phyloP scores from a whole-genome alignment of 257 asterid species.

The Plantago major region DNA sequence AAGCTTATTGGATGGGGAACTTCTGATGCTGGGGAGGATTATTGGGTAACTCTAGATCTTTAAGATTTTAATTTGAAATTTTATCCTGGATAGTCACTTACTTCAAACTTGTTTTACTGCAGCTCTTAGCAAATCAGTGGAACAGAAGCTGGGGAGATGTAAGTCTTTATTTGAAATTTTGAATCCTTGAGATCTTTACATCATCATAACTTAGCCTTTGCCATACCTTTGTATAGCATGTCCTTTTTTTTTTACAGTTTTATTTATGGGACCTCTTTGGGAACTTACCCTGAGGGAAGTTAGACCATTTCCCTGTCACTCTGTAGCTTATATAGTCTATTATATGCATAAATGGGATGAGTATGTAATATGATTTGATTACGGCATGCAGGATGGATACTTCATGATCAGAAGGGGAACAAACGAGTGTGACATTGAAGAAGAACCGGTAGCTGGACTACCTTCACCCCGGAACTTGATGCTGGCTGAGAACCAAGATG shows the following conservation, averaged over 20 bases:
- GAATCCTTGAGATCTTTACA: constrained; percentile 16
- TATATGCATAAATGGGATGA: not conserved
- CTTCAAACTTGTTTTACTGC: constrained; percentile 27
- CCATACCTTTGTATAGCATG: not conserved
- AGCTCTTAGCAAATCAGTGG: constrained; percentile 97
- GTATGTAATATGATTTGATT: constrained; percentile 1
- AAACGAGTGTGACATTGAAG: constrained; percentile 94
- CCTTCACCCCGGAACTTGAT: constrained; percentile 68
- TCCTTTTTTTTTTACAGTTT: too few species aligned
- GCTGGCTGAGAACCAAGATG: constrained; percentile 10
- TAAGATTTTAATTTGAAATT: constrained; percentile 18
- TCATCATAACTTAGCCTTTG: constrained; percentile 4
- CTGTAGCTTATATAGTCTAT: constrained; percentile 1
- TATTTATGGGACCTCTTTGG: too few species aligned
- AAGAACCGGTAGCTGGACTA: constrained; percentile 65
- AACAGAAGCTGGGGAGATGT: constrained; percentile 98
- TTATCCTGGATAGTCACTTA: constrained; percentile 19
- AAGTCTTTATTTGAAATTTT: constrained; percentile 38
- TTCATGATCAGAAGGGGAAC: constrained; percentile 86
- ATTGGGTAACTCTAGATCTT: constrained; percentile 56
- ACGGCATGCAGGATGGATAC: constrained; percentile 70
- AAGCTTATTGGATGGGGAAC: constrained; percentile 98
- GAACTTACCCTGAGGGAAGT: too few species aligned
- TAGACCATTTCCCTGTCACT: too few species aligned
- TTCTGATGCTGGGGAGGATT: constrained; percentile 71